phyloP scores from a whole-genome alignment of 768 basidiomycete genomes.

The Asterophora parasitica region DNA sequence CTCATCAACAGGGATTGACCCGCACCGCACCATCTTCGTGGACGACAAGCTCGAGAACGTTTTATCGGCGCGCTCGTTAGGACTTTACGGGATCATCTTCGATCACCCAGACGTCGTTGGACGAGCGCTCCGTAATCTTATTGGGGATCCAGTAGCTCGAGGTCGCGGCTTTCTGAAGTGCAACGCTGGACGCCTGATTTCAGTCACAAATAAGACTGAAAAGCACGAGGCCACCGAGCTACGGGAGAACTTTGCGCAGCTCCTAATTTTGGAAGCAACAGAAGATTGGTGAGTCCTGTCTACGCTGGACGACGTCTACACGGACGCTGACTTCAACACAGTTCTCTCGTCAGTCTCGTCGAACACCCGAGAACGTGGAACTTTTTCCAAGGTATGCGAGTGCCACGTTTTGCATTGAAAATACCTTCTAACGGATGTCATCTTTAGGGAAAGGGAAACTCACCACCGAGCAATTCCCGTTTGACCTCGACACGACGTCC shows the following conservation, averaged over 20 bases:
- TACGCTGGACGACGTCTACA: not conserved
- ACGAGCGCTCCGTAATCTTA: slow-evolving; percentile 41
- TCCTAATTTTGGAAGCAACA: slow-evolving; percentile 53
- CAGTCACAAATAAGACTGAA: slow-evolving; percentile 35
- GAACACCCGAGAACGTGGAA: slow-evolving; percentile 45
- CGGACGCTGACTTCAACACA: slow-evolving; percentile 14
- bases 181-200: slow-evolving; percentile 37
- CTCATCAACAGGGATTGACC: slow-evolving; percentile 38
- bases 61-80: slow-evolving; percentile 50
- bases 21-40: slow-evolving; percentile 45
- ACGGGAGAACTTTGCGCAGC: slow-evolving; percentile 54
- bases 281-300: slow-evolving; percentile 30
- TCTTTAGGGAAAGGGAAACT: slow-evolving; percentile 32
- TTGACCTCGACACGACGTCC: slow-evolving; percentile 57
- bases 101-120: slow-evolving; percentile 36
- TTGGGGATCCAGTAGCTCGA: slow-evolving; percentile 41
- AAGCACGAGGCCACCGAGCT: slow-evolving; percentile 29
- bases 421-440: not conserved
- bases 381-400: slow-evolving; percentile 42
- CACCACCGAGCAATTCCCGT: slow-evolving; percentile 46
- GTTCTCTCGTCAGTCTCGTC: slow-evolving; percentile 39
- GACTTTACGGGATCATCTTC: slow-evolving; percentile 51
- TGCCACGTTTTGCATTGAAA: not conserved
- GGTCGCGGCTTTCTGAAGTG: slow-evolving; percentile 35
- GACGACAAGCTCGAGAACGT: slow-evolving; percentile 61